These are phyloP conservation scores for Selaginella moellendorffii DNA, from an alignment of 75 land plant genomes.

Conservation along the genomic window DNA sequence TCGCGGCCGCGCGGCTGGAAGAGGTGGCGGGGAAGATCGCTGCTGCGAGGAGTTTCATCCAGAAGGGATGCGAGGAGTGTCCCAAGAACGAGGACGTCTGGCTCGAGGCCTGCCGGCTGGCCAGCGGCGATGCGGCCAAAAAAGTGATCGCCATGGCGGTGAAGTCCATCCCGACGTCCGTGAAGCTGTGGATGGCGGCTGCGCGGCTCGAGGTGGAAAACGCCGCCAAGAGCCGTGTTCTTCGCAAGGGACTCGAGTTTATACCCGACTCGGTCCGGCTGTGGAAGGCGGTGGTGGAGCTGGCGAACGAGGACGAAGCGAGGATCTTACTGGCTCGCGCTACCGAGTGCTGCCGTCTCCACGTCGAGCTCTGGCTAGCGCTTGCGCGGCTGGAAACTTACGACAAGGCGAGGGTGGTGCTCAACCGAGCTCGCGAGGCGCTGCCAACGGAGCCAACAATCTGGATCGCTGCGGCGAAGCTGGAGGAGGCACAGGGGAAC, in stretches of 20 bases:
- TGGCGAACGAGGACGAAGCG: conserved; percentile 88
- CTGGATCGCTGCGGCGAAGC: conserved; percentile 93
- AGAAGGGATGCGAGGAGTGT: conserved; percentile 83
- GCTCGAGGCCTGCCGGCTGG: conserved; percentile 74
- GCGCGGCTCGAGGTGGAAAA: conserved; percentile 63
- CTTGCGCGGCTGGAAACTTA: conserved; percentile 80
- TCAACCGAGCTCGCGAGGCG: conserved; percentile 73
- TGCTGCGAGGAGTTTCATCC: conserved; percentile 60
- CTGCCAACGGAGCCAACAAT: conserved; percentile 34
- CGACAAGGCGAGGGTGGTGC: conserved; percentile 70
- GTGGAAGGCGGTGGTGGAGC: conserved; percentile 93
- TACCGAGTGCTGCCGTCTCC: conserved; percentile 79
- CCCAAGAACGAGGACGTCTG: conserved; percentile 93
- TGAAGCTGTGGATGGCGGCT: conserved; percentile 92
- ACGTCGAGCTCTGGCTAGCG: conserved; percentile 89
- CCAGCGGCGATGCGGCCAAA: conserved; percentile 74
- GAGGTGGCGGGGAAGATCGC: conserved; percentile 85
- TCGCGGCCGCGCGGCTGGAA: conserved; percentile 87
- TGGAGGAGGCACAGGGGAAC: conserved; percentile 94
- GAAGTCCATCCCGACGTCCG: conserved; percentile 71
- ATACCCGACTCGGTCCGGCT: conserved; percentile 88
- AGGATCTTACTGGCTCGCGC: conserved; percentile 67
- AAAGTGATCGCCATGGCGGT: conserved; percentile 74
- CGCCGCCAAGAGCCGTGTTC: conserved; percentile 45
- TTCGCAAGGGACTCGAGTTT: conserved; percentile 72